Conservation (phyloP, 352 stramenopile species). For the Phytopythium vexans region DNA sequence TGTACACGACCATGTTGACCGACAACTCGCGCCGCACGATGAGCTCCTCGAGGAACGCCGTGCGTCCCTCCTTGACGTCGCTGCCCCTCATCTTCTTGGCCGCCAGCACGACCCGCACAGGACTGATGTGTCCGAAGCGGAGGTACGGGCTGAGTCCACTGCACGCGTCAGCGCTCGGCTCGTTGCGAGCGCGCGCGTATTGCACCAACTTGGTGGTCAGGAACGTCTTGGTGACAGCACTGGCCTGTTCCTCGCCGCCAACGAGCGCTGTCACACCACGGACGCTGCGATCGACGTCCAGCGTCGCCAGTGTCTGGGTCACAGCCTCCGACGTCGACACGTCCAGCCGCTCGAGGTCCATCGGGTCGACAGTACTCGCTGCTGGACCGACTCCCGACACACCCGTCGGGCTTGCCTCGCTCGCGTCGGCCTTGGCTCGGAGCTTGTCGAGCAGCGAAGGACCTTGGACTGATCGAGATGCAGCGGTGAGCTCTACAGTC, state of each 20-base stretch:
- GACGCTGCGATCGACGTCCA: slow-evolving; percentile 70
- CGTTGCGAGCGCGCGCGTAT: slow-evolving; percentile 90
- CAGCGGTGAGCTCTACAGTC: slow-evolving; percentile 23
- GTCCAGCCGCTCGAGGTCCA: slow-evolving; percentile 34
- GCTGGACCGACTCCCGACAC: not conserved
- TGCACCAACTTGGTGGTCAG: slow-evolving; percentile 69
- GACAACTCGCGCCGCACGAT: slow-evolving; percentile 96
- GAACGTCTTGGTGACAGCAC: slow-evolving; percentile 84
- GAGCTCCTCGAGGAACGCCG: slow-evolving; percentile 96
- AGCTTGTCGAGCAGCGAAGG: slow-evolving; percentile 20
- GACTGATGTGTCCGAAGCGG: slow-evolving; percentile 90
- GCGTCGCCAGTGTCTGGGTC: slow-evolving; percentile 26
- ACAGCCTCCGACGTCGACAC: slow-evolving; percentile 31
- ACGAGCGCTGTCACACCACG: slow-evolving; percentile 48
- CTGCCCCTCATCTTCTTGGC: slow-evolving; percentile 71
- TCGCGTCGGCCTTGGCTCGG: too few species aligned
- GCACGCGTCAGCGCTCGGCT: slow-evolving; percentile 91
- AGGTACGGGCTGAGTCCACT: slow-evolving; percentile 94
- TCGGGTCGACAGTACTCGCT: not conserved
- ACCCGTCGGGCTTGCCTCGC: too few species aligned
- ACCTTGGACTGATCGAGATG: slow-evolving; percentile 16
- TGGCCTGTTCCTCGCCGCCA: slow-evolving; percentile 66
- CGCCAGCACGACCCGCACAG: slow-evolving; percentile 59
- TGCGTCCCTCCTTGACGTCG: slow-evolving; percentile 61
- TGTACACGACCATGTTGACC: slow-evolving; percentile 98